Conservation (phyloP, 192 early-diverging fungal species). For the Coemansia sp. region DNA sequence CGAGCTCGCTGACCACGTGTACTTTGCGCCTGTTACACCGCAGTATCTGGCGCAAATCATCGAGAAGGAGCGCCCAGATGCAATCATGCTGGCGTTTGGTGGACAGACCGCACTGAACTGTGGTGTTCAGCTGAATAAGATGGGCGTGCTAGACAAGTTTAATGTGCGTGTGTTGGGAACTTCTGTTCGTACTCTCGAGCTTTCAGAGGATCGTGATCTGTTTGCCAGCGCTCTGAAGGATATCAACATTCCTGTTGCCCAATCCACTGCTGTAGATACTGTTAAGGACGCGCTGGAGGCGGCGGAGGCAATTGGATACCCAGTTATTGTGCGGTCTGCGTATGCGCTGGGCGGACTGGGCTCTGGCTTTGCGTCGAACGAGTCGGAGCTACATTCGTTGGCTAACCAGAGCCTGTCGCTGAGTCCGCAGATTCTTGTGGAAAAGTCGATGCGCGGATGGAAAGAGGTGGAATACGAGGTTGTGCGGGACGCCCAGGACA, state of each 20-base stretch:
- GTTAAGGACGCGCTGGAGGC: slow-evolving; percentile 85
- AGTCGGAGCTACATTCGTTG: slow-evolving; percentile 70
- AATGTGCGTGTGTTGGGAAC: slow-evolving; percentile 94
- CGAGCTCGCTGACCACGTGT: slow-evolving; percentile 89
- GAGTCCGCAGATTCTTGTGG: slow-evolving; percentile 92
- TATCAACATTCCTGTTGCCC: slow-evolving; percentile 78
- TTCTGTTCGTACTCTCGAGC: slow-evolving; percentile 86
- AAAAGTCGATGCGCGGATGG: slow-evolving; percentile 97
- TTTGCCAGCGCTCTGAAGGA: slow-evolving; percentile 89
- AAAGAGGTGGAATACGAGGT: slow-evolving; percentile 99
- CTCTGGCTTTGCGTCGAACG: slow-evolving; percentile 87
- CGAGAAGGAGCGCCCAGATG: slow-evolving; percentile 92
- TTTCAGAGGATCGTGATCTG: slow-evolving; percentile 92
- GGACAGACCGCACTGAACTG: slow-evolving; percentile 96
- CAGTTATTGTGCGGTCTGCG: slow-evolving; percentile 92
- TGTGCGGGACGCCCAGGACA: slow-evolving; percentile 92
- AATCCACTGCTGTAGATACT: slow-evolving; percentile 83
- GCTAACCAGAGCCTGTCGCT: slow-evolving; percentile 83
- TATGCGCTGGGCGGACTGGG: slow-evolving; percentile 96
- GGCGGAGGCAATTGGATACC: slow-evolving; percentile 84
- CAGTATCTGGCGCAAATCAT: slow-evolving; percentile 91
- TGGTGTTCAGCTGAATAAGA: slow-evolving; percentile 84
- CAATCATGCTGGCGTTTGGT: slow-evolving; percentile 93
- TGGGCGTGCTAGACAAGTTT: slow-evolving; percentile 76
- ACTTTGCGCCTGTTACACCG: slow-evolving; percentile 93